These are phyloP conservation scores for Linum usitatissimum DNA, from an alignment of 345 rosid species.

Conservation along the genomic window DNA sequence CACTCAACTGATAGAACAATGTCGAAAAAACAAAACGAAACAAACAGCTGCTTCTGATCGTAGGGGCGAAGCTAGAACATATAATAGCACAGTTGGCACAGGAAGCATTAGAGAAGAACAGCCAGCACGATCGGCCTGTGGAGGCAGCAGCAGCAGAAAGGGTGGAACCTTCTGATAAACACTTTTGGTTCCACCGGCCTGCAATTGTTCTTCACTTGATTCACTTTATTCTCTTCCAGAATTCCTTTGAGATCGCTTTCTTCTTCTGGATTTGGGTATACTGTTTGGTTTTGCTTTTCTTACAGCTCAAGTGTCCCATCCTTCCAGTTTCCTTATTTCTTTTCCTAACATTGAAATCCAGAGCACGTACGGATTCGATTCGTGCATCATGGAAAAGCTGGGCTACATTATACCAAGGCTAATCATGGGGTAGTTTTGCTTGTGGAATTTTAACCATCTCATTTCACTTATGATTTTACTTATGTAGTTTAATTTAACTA, in stretches of 20 bases:
- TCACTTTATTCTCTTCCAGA: conserved; percentile 27
- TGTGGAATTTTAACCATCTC: neutral
- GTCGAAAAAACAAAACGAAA: too few relatives aligned
- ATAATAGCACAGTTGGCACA: conserved; percentile 50
- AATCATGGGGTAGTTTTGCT: conserved; percentile 47
- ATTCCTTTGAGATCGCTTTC: conserved; percentile 25
- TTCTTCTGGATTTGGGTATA: conserved; percentile 27
- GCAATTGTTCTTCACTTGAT: conserved; percentile 19
- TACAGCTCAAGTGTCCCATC: neutral
- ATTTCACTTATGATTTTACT: neutral
- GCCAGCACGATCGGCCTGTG: neutral
- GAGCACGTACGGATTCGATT: conserved; percentile 62
- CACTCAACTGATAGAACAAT: too few relatives aligned
- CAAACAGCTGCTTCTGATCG: conserved; percentile 57
- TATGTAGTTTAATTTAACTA: neutral
- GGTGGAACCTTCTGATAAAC: conserved; percentile 62
- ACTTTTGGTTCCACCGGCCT: conserved; percentile 22
- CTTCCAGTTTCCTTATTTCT: too few relatives aligned
- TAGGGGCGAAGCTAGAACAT: conserved; percentile 70
- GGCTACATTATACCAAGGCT: conserved; percentile 62
- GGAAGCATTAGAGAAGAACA: conserved; percentile 22
- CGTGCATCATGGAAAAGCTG: conserved; percentile 72
- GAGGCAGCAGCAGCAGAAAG: conserved; percentile 22
- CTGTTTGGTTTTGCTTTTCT: neutral
- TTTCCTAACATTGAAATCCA: conserved; percentile 8